Base-by-base conservation (phyloP, 2,329 filamentous ascomycete species). In the Phialemoniopsis sp. region DNA sequence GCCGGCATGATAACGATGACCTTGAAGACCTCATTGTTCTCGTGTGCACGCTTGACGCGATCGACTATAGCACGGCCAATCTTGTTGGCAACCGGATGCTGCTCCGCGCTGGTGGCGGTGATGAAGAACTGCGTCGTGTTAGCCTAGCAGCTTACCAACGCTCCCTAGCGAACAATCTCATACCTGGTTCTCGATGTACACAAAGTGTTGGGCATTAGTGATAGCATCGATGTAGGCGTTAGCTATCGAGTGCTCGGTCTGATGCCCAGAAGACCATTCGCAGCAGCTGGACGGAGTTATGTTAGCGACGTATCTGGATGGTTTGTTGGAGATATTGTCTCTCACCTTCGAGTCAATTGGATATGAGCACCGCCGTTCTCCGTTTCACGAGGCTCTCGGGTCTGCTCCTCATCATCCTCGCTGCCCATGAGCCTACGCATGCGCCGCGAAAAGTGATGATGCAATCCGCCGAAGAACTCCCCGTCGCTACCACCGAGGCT, bases 151-250 rank as follows among this genome's bases (percentile, higher is more conserved):
- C 14, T 5, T 5, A 12, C 14, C 14, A 6, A 15, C 18, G 17
- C 16, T 5, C 8, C 10, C 9, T 15, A 13, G 9, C 3, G 10
- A 8, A 7, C 13, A 4, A 4, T 4, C 8, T 26, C 54, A 41
- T 52, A 71, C 72, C 57, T 78, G 82, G 53, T 90, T 89, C 58
- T 90, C 85, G 29, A 90, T 89, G 59, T 89, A 90, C 42, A 90
- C 63, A 53, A 85, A 89, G 56, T 89, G 80, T 53, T 80, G 67
- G 14, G 82, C 82, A 36, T 80, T 79, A 29, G 65, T 68, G 50
- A 89, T 89, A 19, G 80, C 73, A 32, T 85, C 73, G 28, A 86
- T 80, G 54, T 95, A 95, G 2, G 89, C 89, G 56, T 91, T 90
- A 45, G 83, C 80, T 45, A 96, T 91, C 1, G 89, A 95, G 58